Evolutionary conservation across 208 protist species (phyloP), one percentile per base, ranked within the genome.

Genomic region (Crithidia acanthocephali): DNA sequence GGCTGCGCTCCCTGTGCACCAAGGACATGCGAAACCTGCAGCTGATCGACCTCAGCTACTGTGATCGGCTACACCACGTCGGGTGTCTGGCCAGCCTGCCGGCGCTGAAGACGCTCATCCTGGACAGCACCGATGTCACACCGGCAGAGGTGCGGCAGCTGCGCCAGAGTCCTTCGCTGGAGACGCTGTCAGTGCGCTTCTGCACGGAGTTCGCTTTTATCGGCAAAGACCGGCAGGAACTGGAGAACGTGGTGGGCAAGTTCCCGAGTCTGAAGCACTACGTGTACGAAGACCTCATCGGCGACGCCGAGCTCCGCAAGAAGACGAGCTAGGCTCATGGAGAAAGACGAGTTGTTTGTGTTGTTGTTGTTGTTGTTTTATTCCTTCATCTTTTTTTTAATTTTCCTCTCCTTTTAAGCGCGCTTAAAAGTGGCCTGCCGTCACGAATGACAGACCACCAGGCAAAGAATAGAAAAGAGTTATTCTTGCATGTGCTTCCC

Each of bases 41-140:
- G 56, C 61, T 90, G 35, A 37, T 87, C 22, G 79, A 90, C 50
- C 70, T 90, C 66, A 90, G 85, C 73, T 90, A 90, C 79, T 90
- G 81, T 61, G 81, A 86, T 23, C 83, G 85, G 16, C 32, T 90
- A 32, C 68, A 83, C 18, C 55, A 75, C 52, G 57, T 85, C 2
- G 56, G 57, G 25, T 78, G 63, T 33, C 55, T 90, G 25, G 59
- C 76, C n/a, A 56, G 55, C 30, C 55, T 90, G 6, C 78, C 77
- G 7, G 56, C 68, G 22, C 47, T 90, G 56, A 53, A 71, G 48
- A 80, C 76, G 40, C 73, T 90, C n/a, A 84, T 83, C 32, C 59
- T 90, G 2, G 85, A 90, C 68, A 87, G 76, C 71, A 85, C 81
- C 8, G 85, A 90, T 62, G 68, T 90, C 2, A 75, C 68, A 33